Evolutionary conservation across 2,329 filamentous ascomycete species (phyloP), one percentile per base, ranked within the genome.

Genomic region (Orbilia blumenaviensis): DNA sequence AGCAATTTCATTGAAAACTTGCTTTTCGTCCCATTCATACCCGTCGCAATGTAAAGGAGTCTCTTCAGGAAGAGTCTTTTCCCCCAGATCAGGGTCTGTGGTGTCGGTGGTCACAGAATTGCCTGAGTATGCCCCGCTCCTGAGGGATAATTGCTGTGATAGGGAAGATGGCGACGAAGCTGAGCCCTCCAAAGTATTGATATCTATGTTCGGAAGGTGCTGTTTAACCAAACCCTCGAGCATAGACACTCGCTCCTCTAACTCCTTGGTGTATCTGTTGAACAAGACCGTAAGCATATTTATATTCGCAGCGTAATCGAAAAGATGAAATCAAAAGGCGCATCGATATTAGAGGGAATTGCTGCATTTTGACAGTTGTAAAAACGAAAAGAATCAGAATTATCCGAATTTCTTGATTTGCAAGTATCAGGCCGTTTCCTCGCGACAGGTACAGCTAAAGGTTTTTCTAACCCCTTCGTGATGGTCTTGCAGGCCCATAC

Each of bases 221-320:
- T 75, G 71, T 32, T 52, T 75, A 68, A 75, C 71, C 66, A 77
- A 66, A 42, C 61, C 61, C 52, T 77, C 66, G 54, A 77, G 73
- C 66, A 77, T 71, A 29, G 73, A 67, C 16, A 71, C 66, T 38
- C 73, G 54, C 18, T 69, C 66, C 34, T 71, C 66, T n/a, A 77
- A 50, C 44, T 72, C 66, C 50, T 66, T 71, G 44, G 73, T 71
- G 44, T 72, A 77, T 77, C 73, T 71, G 60, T 66, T 67, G 29
- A 77, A 77, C 34, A 71, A 58, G 16, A 71, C 34, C 18, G 60
- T 71, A 61, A 72, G 73, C 73, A 77, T 72, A 66, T 50, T 54
- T 34, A 63, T 67, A 66, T 66, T 46, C 41, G 58, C 36, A 61
- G 80, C 80, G 41, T 79, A 77, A 78, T 81, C 81, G 16, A 64